Base-by-base conservation (phyloP, 2,329 filamentous ascomycete genomes). In the Fragosphaeria purpurea region DNA sequence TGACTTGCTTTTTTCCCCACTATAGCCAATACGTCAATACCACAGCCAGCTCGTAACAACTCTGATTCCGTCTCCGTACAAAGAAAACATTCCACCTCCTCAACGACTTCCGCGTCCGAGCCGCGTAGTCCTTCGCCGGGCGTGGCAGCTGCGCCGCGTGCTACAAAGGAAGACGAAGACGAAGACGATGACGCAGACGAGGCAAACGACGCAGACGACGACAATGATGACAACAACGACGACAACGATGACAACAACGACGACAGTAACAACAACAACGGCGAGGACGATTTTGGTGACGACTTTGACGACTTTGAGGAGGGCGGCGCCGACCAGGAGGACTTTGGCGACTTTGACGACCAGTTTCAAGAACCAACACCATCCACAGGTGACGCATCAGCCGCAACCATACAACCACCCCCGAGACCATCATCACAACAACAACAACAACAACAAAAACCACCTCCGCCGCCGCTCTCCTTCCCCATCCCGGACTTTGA, bases 341-440 rank as follows among this genome's bases (percentile, higher is more conserved):
- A 77, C 59, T 83, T 83, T 67, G 79, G 80, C 60, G 83, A 86
- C 60, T 88, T 88, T 66, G 82, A 85, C 61, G 85, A 83, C 57
- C 82, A 74, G 39, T 88, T 88, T 62, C 77, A 87, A 60, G 71
- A 79, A 62, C 64, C 77, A 45, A 7, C 39, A 4, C 42, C 57
- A 34, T 55, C 63, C 42, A 30, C 54, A 41, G 33, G 22, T 22
- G 22, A 22, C 22, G 22, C 52, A 22, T 47, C 51, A 22, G 35
- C 51, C 54, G 6, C 67, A 56, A 60, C 66, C 13, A 57, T 50
- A 37, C 54, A 50, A 33, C 51, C 50, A 12, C 48, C 41, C 43
- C 54, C 63, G 41, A 56, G 61, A 33, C 56, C 65, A 56, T 62
- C 66, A 51, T 61, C 66, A 4, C 13, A 67, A 56, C 60, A 66